Percentiles rank a stretch among this genome's conserved stretches.
Conservation (phyloP, 2,329 filamentous ascomycete species). For the Colletotrichum eleusines region DNA sequence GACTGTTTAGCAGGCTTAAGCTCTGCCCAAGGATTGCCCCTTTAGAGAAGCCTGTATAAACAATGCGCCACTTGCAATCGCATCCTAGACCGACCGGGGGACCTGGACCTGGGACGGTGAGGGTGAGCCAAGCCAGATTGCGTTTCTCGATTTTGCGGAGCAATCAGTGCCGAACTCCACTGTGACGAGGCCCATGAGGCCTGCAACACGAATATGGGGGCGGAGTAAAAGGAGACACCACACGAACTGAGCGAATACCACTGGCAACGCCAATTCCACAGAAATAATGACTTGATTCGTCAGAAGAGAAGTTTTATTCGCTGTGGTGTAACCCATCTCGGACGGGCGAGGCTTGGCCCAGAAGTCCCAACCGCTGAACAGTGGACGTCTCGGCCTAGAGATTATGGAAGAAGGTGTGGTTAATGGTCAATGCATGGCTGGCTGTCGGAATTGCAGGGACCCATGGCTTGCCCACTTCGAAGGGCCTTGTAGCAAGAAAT, state of each 20-base stretch:
- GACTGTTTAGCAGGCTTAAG: not conserved
- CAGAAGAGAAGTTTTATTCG: conserved; percentile 51
- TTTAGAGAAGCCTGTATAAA: conserved; percentile 54
- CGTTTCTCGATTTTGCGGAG: conserved; percentile 27
- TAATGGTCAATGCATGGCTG: conserved; percentile 47
- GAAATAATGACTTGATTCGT: conserved; percentile 64
- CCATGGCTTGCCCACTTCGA: not conserved
- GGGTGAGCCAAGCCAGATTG: conserved; percentile 39
- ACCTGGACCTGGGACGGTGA: conserved; percentile 42
- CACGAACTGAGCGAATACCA: conserved; percentile 56
- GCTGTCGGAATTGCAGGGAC: not conserved
- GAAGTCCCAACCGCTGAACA: conserved; percentile 51
- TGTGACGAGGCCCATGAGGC: conserved; percentile 66
- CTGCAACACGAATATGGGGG: conserved; percentile 64
- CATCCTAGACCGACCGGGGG: not conserved
- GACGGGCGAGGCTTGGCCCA: conserved; percentile 54
- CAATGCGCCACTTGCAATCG: conserved; percentile 38
- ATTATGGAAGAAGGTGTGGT: conserved; percentile 19
- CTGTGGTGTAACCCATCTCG: conserved; percentile 47
- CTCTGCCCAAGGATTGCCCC: conserved; percentile 54
- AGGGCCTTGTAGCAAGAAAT: not conserved
- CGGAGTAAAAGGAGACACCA: conserved; percentile 59
- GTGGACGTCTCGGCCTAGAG: conserved; percentile 49
- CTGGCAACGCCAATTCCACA: conserved; percentile 69
- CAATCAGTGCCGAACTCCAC: conserved; percentile 59